Evolutionary conservation across 352 stramenopile species (phyloP).

Genomic region (Phytopythium litorale): DNA sequence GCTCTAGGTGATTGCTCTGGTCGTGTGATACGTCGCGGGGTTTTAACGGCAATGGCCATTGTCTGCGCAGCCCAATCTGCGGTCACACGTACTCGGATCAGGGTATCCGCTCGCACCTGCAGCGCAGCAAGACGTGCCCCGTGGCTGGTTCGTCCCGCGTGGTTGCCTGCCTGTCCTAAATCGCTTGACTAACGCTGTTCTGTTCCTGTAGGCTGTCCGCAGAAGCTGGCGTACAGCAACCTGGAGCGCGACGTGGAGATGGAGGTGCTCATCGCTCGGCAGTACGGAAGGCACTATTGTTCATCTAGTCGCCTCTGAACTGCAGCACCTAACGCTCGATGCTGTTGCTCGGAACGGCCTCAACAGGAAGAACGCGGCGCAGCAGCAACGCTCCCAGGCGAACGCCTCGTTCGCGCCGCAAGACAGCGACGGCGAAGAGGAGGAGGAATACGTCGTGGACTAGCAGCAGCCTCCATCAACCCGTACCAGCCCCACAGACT

Average conservation of each 20-base stretch:
- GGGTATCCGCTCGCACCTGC: conserved; percentile 68
- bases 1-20: background rate
- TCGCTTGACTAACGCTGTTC: background rate
- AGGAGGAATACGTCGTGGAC: conserved; percentile 75
- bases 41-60: background rate
- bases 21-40: background rate
- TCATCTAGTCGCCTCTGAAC: background rate
- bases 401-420: conserved; percentile 12
- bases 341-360: background rate
- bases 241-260: conserved; percentile 86
- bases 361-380: conserved; percentile 29
- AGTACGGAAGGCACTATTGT: conserved; percentile 16
- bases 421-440: conserved; percentile 45
- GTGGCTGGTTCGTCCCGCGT: conserved; percentile 44
- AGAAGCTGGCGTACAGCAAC: conserved; percentile 45
- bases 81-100: conserved; percentile 80
- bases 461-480: conserved; percentile 13
- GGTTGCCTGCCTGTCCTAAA: background rate
- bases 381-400: conserved; percentile 33
- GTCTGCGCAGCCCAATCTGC: conserved; percentile 45
- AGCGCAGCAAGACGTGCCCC: conserved; percentile 71
- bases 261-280: conserved; percentile 72
- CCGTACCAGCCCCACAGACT: background rate
- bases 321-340: background rate
- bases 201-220: conserved; percentile 48